A percentile compares a stretch with the other conserved stretches of the same genome.
Conservation (phyloP, 306 rosid genomes). For the Trifolium pratense region DNA sequence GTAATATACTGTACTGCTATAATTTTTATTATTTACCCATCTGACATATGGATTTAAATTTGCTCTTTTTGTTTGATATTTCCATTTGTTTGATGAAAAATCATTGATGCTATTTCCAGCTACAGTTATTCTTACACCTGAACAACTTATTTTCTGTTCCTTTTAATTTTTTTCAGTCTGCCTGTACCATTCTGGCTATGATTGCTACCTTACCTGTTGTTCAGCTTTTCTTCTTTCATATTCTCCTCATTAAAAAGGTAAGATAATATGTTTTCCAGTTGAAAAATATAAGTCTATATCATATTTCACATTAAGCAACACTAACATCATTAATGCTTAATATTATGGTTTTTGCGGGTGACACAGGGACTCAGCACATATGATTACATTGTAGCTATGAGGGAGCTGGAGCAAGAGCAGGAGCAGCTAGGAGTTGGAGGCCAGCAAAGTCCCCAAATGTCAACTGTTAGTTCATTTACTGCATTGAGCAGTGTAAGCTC, state of each 20-base stretch:
- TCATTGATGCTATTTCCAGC: not conserved
- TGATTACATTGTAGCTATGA: slow-evolving; percentile 92
- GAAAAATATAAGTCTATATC: not conserved
- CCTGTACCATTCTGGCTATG: slow-evolving; percentile 89
- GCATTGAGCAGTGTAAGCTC: slow-evolving; percentile 98
- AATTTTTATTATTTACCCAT: not conserved
- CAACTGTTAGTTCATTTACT: slow-evolving; percentile 91
- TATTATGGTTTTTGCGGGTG: slow-evolving; percentile 25
- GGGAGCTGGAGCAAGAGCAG: slow-evolving; percentile 93
- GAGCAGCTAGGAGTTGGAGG: slow-evolving; percentile 86
- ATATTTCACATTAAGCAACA: not conserved
- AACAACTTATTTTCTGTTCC: not conserved
- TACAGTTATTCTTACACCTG: slow-evolving; percentile 3
- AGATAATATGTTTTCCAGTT: not conserved
- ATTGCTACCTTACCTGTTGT: slow-evolving; percentile 90
- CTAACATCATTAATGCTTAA: slow-evolving; percentile 12
- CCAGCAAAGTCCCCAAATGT: slow-evolving; percentile 96
- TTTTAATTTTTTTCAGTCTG: slow-evolving; percentile 55
- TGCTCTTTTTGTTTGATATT: not conserved
- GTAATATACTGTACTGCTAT: slow-evolving; percentile 12
- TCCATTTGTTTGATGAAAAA: not conserved
- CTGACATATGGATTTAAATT: not conserved
- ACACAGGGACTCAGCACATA: slow-evolving; percentile 91
- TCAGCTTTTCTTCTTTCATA: slow-evolving; percentile 92
- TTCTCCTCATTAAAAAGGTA: slow-evolving; percentile 94